These are phyloP conservation scores for Cucumis melo DNA, from an alignment of 306 rosid species.

Conservation along the genomic window DNA sequence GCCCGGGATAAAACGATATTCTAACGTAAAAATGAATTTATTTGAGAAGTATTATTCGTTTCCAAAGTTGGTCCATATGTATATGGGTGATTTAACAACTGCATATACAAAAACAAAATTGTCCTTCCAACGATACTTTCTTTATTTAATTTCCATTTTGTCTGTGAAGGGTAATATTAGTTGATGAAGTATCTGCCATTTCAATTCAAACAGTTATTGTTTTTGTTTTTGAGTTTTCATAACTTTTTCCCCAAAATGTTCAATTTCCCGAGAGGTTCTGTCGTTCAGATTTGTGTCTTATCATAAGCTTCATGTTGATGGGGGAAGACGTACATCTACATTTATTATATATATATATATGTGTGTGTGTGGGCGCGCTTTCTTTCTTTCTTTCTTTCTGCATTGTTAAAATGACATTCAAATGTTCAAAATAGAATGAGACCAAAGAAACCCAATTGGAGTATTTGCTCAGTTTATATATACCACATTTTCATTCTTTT, in stretches of 20 bases:
- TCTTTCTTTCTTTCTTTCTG: not conserved
- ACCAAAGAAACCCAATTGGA: too few species aligned
- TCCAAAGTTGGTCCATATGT: not conserved
- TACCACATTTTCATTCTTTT: too few species aligned
- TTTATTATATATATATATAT: too few species aligned
- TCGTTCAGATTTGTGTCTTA: not conserved
- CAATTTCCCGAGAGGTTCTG: not conserved
- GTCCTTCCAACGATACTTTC: not conserved
- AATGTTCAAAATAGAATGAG: too few species aligned
- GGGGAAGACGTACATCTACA: not conserved
- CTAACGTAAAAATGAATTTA: too few species aligned
- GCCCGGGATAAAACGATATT: too few species aligned
- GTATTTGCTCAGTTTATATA: too few species aligned
- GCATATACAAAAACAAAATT: not conserved
- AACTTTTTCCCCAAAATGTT: not conserved
- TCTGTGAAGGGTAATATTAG: not conserved
- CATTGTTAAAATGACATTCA: not conserved
- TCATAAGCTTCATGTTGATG: not conserved
- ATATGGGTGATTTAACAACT: not conserved
- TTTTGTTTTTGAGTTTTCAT: not conserved
- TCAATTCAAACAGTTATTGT: not conserved
- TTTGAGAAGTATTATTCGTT: not conserved
- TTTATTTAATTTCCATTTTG: not conserved
- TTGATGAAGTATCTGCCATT: not conserved
- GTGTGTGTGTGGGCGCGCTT: too few species aligned